Conservation (phyloP, 2,329 filamentous ascomycete species). For the Trichoderma semiorbis region DNA sequence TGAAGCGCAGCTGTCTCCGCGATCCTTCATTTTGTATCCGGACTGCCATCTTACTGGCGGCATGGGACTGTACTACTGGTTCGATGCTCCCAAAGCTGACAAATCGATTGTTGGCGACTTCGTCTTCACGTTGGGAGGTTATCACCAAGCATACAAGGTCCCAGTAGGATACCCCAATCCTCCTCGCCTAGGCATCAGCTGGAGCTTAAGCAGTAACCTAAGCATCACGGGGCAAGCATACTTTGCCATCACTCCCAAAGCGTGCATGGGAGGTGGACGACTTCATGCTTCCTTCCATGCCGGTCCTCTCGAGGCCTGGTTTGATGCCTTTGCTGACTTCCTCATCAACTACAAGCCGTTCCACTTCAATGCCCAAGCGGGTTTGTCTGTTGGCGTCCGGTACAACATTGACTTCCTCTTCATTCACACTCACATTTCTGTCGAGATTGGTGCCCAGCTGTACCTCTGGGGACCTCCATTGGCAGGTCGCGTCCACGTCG, state of each 20-base stretch:
- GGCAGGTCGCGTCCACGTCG: background rate
- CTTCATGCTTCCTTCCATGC: background rate
- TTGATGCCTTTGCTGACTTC: background rate
- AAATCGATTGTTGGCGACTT: background rate
- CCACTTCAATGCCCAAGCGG: background rate
- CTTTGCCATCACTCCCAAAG: background rate
- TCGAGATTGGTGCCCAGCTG: background rate
- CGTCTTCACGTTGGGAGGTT: background rate
- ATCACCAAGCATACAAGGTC: background rate
- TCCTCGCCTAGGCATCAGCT: background rate
- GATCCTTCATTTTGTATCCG: background rate
- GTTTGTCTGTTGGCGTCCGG: background rate
- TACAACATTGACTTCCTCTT: background rate
- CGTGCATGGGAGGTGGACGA: background rate
- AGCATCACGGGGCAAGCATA: background rate
- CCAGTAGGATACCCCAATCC: background rate
- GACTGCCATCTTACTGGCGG: background rate
- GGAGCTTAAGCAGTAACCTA: background rate
- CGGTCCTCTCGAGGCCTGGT: background rate
- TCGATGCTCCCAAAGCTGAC: background rate
- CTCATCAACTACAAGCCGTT: background rate
- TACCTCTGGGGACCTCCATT: background rate
- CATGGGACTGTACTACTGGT: background rate
- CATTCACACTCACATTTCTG: background rate
- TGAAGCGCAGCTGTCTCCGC: background rate